These are phyloP conservation scores for Myxozyma monticola DNA, from an alignment of 805 yeast genomes.

Conservation along the genomic window DNA sequence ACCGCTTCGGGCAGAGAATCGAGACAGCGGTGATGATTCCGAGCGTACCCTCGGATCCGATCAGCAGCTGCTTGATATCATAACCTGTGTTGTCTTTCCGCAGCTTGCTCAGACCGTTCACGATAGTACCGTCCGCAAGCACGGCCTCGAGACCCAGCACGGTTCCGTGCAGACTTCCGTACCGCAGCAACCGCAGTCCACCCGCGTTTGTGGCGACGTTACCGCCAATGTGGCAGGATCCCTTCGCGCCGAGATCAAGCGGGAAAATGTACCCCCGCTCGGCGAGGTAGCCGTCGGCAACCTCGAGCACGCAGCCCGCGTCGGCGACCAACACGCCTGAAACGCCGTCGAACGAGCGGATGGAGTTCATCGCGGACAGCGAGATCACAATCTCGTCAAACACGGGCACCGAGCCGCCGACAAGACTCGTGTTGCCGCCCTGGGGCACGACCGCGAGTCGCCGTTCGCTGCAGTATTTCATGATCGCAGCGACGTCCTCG, in stretches of 20 bases:
- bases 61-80: constrained; percentile 86
- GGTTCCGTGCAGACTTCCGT: constrained; percentile 90
- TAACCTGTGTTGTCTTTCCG: constrained; percentile 96
- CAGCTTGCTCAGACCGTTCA: constrained; percentile 77
- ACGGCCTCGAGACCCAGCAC: constrained; percentile 91
- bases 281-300: constrained; percentile 73
- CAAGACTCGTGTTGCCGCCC: constrained; percentile 96
- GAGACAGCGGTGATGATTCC: constrained; percentile 91
- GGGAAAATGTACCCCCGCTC: constrained; percentile 91
- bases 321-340: constrained; percentile 87
- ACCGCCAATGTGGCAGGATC: constrained; percentile 95
- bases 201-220: constrained; percentile 96
- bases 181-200: constrained; percentile 81
- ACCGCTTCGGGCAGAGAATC: constrained; percentile 84
- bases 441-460: constrained; percentile 89
- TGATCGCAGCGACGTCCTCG: constrained; percentile 70
- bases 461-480: constrained; percentile 76
- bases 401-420: constrained; percentile 85
- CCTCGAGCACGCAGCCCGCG: constrained; percentile 86
- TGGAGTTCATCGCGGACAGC: constrained; percentile 66
- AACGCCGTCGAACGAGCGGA: constrained; percentile 76
- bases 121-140: constrained; percentile 82
- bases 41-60: constrained; percentile 91
- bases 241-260: constrained; percentile 92
- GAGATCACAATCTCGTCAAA: constrained; percentile 86